These are phyloP conservation scores for Boletus vinaceobasis DNA, from an alignment of 768 basidiomycete genomes.

Conservation along the genomic window DNA sequence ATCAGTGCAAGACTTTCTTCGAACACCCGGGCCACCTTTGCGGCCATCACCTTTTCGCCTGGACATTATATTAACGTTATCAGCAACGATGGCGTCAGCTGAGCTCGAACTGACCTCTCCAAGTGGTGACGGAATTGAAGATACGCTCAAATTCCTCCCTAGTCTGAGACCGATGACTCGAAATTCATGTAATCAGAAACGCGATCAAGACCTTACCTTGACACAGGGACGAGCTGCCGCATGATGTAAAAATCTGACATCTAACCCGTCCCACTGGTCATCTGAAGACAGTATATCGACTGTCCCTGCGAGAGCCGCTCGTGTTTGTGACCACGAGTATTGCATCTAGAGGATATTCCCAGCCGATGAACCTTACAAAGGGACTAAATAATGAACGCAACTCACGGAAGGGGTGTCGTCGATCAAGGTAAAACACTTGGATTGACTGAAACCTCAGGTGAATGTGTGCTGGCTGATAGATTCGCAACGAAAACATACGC, in stretches of 20 bases:
- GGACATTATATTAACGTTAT: not conserved
- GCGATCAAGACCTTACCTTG: conserved; percentile 4
- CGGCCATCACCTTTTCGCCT: conserved; percentile 17
- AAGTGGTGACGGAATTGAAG: conserved; percentile 18
- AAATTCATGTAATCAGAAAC: not conserved
- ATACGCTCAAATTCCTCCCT: conserved; percentile 14
- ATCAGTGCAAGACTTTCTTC: conserved; percentile 11
- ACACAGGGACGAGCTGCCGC: not conserved
- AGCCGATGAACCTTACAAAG: not conserved
- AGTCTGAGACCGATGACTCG: conserved; percentile 4
- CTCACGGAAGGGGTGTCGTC: conserved; percentile 23
- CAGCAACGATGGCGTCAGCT: not conserved
- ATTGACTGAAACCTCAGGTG: conserved; percentile 8
- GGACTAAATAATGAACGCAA: not conserved
- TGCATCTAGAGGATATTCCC: conserved; percentile 15
- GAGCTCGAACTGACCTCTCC: conserved; percentile 14
- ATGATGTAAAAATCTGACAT: conserved; percentile 20
- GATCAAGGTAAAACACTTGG: conserved; percentile 22
- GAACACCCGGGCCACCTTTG: conserved; percentile 19
- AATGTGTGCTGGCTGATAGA: not conserved
- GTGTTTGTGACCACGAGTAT: conserved; percentile 19
- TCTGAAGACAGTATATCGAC: conserved; percentile 12
- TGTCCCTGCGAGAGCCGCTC: conserved; percentile 14
- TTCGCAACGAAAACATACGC: conserved; percentile 10
- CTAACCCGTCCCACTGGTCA: conserved; percentile 14